Conservation (phyloP, 2,329 filamentous ascomycete species). For the Aureobasidium subglaciale region DNA sequence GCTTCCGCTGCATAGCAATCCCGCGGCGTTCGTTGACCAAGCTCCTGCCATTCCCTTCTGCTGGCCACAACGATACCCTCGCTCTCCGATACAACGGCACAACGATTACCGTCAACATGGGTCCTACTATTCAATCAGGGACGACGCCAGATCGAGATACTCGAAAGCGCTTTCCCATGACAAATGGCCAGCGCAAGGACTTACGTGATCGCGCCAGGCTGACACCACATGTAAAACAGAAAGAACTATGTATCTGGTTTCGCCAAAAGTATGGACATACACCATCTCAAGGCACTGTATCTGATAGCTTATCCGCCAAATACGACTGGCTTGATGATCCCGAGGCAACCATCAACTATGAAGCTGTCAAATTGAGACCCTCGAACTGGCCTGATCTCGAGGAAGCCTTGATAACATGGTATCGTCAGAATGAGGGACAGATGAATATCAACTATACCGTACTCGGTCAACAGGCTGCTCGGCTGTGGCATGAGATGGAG, state of each 20-base stretch:
- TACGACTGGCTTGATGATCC: background rate
- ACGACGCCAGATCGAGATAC: background rate
- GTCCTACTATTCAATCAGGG: background rate
- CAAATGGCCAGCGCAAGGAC: background rate
- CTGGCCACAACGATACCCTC: background rate
- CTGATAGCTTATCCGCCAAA: background rate
- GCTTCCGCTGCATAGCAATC: no score
- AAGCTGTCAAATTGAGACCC: background rate
- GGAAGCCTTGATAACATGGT: background rate
- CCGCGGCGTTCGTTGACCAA: background rate
- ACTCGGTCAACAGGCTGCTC: background rate
- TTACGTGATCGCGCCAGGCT: background rate
- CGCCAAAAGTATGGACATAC: background rate
- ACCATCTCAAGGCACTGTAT: background rate
- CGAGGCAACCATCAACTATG: background rate
- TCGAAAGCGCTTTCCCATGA: background rate
- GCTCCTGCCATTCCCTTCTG: background rate
- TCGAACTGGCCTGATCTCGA: background rate
- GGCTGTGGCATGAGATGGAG: background rate
- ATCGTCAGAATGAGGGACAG: background rate
- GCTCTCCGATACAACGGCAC: background rate
- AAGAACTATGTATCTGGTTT: background rate
- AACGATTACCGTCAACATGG: background rate
- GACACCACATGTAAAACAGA: background rate
- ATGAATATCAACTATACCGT: background rate